Evolutionary conservation across 2,329 filamentous ascomycete species (phyloP).

Genomic region (Zopfia rhizophila): DNA sequence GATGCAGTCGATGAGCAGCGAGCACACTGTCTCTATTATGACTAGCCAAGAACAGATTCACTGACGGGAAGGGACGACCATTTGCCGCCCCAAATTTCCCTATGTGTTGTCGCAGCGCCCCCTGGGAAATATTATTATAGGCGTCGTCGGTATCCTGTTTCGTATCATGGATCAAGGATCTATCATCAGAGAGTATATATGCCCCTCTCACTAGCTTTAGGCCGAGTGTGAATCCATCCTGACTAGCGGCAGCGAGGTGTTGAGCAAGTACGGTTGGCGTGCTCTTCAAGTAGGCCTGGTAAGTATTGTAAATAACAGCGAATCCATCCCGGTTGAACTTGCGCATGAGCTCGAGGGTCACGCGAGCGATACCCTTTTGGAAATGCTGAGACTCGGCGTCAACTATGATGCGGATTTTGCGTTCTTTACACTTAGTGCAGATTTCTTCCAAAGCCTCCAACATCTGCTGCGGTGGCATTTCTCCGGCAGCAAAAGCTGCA

Average conservation of each 20-base stretch:
- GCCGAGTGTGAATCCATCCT: constrained; percentile 63
- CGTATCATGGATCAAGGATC: constrained; percentile 63
- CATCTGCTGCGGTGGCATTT: constrained; percentile 55
- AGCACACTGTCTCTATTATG: constrained; percentile 82
- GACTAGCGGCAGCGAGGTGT: constrained; percentile 59
- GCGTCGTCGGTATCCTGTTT: constrained; percentile 66
- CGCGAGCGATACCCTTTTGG: constrained; percentile 59
- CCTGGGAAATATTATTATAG: constrained; percentile 75
- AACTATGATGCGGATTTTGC: constrained; percentile 56
- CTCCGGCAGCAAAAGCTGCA: constrained; percentile 48
- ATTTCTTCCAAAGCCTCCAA: constrained; percentile 56
- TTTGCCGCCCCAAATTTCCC: constrained; percentile 29
- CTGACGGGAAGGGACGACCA: constrained; percentile 48
- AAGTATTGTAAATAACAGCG: constrained; percentile 75
- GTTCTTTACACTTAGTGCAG: constrained; percentile 51
- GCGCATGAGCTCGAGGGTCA: constrained; percentile 65
- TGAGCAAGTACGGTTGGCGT: constrained; percentile 54
- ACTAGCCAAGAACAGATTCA: constrained; percentile 77
- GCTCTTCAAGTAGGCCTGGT: constrained; percentile 67
- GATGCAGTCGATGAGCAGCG: constrained; percentile 59
- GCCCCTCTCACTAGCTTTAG: constrained; percentile 68
- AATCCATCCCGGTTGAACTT: constrained; percentile 60
- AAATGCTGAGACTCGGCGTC: constrained; percentile 61
- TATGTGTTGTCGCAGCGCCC: constrained; percentile 51
- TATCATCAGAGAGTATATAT: constrained; percentile 63